Percentiles rank a stretch among this genome's conserved stretches.
Conservation (phyloP, 2,329 filamentous ascomycete species). For the Xylariaceae sp. region DNA sequence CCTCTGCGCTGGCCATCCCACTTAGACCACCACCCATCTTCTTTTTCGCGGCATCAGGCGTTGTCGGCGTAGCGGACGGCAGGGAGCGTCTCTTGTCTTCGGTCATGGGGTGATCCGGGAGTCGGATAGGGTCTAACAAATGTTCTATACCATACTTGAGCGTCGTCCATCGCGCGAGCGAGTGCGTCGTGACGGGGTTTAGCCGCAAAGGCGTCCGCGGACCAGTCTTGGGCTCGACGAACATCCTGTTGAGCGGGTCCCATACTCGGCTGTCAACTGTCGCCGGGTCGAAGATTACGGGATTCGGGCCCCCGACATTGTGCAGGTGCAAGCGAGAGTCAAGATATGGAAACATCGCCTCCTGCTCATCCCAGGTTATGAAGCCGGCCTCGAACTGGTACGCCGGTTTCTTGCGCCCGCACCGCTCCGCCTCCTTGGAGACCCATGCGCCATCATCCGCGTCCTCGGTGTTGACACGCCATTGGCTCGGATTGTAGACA, state of each 20-base stretch:
- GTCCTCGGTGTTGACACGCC: slow-evolving; percentile 9
- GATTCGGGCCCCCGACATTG: neutral
- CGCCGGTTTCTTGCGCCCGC: slow-evolving; percentile 6
- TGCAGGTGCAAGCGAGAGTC: slow-evolving; percentile 4
- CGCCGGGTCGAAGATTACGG: slow-evolving; percentile 7
- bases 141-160: slow-evolving; percentile 8
- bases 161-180: slow-evolving; percentile 17
- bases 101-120: slow-evolving; percentile 9
- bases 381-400: slow-evolving; percentile 17
- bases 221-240: slow-evolving; percentile 11
- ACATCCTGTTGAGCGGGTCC: slow-evolving; percentile 19
- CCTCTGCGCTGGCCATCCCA: neutral
- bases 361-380: slow-evolving; percentile 21
- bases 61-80: neutral
- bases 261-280: slow-evolving; percentile 15
- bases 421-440: neutral
- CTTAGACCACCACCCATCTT: neutral
- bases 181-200: slow-evolving; percentile 18
- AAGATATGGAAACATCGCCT: slow-evolving; percentile 17
- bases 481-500: slow-evolving; percentile 18
- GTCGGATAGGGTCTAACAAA: slow-evolving; percentile 6
- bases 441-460: slow-evolving; percentile 7
- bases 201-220: slow-evolving; percentile 12
- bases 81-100: slow-evolving; percentile 8
- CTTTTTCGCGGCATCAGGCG: neutral